Conservation (phyloP, 2,329 filamentous ascomycete genomes). For the Amylocarpus encephaloides region DNA sequence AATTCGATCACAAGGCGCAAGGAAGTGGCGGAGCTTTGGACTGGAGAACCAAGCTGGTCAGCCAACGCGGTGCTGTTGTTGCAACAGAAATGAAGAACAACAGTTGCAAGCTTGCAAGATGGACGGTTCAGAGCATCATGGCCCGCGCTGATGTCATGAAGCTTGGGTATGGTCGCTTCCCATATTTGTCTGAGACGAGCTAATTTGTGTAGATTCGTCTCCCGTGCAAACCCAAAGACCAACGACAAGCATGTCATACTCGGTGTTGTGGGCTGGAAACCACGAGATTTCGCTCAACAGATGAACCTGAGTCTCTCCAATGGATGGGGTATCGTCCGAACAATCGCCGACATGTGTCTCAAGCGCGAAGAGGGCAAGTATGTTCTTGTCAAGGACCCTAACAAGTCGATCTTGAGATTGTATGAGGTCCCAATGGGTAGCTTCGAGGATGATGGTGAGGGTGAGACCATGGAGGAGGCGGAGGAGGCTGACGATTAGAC, state of each 20-base stretch:
- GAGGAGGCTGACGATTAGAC: slow-evolving; percentile 27
- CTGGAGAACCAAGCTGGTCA: slow-evolving; percentile 92
- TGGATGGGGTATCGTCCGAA: slow-evolving; percentile 98
- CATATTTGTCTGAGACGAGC: background rate
- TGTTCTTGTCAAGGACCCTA: slow-evolving; percentile 82
- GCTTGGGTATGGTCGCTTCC: slow-evolving; percentile 62
- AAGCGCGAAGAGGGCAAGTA: slow-evolving; percentile 75
- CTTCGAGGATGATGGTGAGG: slow-evolving; percentile 84
- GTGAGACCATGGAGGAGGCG: slow-evolving; percentile 31
- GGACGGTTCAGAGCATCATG: slow-evolving; percentile 95
- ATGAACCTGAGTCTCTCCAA: slow-evolving; percentile 98
- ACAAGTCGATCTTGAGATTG: slow-evolving; percentile 89
- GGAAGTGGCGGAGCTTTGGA: slow-evolving; percentile 91
- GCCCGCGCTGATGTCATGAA: slow-evolving; percentile 99
- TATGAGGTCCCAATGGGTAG: slow-evolving; percentile 85
- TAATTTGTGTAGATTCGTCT: slow-evolving; percentile 69
- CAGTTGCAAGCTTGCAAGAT: slow-evolving; percentile 94
- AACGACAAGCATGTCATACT: slow-evolving; percentile 93
- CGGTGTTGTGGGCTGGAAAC: slow-evolving; percentile 96
- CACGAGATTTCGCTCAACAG: slow-evolving; percentile 89
- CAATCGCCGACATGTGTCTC: slow-evolving; percentile 90
- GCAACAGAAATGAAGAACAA: slow-evolving; percentile 99
- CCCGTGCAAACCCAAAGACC: slow-evolving; percentile 83
- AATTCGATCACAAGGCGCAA: slow-evolving; percentile 97
- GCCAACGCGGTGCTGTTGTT: slow-evolving; percentile 91